Evolutionary conservation across 2,329 filamentous ascomycete species (phyloP), one percentile per base, ranked within the genome.

Genomic region (Ilyonectria sp.): DNA sequence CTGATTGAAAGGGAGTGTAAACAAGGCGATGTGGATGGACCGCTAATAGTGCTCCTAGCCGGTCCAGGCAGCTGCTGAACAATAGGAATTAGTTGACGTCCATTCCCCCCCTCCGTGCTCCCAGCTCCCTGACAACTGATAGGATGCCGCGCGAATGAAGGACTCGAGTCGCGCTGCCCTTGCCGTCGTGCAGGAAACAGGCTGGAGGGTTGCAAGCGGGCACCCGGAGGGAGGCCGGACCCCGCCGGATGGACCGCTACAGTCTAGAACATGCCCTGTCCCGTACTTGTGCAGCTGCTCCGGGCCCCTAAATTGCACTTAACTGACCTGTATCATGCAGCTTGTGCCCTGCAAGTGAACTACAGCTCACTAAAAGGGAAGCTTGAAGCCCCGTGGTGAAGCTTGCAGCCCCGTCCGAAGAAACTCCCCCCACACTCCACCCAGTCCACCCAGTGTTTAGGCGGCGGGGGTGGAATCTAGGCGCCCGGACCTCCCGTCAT

Each of bases 161-260:
- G 35, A 47, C 17, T 26, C 26, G 26, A 26, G 26, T 26, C 26
- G 26, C 26, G 26, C 26, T 26, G 26, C 26, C 26, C 26, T 6
- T 26, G 26, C 4, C 26, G 26, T 26, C 26, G 26, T 26, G 26
- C 26, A 26, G 26, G 26, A 26, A 6, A 26, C 6, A 40, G 13
- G 37, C 37, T 26, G 23, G 57, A 65, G 63, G 63, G 63, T 61
- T 65, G 44, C 57, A 61, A 61, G 46, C 52, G 49, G 43, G 35
- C 52, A 40, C 29, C 58, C 37, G 53, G 47, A 17, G 46, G 53
- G 47, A 17, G 46, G 29, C 63, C 58, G 59, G 50, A 35, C 37
- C 29, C 35, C 59, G 31, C 59, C 59, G 63, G 58, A 64, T 58
- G 55, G 29, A 49, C 55, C 37, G n/a, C 29, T 47, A 49, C 35